Conservation (phyloP, 371 early-diverging fungal genomes). For the Actinomucor elegans region DNA sequence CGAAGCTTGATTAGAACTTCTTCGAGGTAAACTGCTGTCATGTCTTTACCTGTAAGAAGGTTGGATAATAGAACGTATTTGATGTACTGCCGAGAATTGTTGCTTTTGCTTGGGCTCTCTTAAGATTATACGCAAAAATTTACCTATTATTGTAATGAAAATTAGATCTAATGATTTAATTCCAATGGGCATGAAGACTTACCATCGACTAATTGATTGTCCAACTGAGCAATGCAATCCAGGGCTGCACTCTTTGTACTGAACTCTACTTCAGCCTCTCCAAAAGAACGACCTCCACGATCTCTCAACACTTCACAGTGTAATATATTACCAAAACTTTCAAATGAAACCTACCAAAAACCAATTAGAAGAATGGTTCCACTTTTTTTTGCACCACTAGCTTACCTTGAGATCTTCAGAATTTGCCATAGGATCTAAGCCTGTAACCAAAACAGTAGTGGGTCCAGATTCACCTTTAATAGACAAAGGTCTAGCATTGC, state of each 20-base stretch:
- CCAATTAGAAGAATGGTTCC: too few relatives aligned
- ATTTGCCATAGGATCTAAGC: conserved; percentile 55
- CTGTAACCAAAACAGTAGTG: conserved; percentile 52
- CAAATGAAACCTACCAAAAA: conserved; percentile 32
- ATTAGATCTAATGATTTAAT: neutral
- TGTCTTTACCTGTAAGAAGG: conserved; percentile 17
- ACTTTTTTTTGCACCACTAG: neutral
- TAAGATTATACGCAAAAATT: conserved; percentile 33
- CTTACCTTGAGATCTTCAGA: conserved; percentile 60
- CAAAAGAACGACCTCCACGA: conserved; percentile 40
- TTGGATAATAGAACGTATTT: conserved; percentile 16
- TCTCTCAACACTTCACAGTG: conserved; percentile 41
- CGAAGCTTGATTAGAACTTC: neutral
- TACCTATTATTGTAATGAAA: conserved; percentile 16
- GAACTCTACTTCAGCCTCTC: conserved; percentile 54
- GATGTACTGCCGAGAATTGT: conserved; percentile 8
- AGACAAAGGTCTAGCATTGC: conserved; percentile 12
- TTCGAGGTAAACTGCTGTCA: neutral
- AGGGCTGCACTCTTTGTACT: conserved; percentile 36
- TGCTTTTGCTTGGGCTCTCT: conserved; percentile 20
- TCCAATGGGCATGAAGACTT: neutral
- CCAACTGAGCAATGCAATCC: conserved; percentile 41
- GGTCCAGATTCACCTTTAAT: conserved; percentile 57
- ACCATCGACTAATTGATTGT: conserved; percentile 49
- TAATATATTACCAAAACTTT: conserved; percentile 38